Percentiles rank a stretch among this genome's conserved stretches.
Conservation (phyloP, 805 yeast genomes). For the Komagataella pastoris region DNA sequence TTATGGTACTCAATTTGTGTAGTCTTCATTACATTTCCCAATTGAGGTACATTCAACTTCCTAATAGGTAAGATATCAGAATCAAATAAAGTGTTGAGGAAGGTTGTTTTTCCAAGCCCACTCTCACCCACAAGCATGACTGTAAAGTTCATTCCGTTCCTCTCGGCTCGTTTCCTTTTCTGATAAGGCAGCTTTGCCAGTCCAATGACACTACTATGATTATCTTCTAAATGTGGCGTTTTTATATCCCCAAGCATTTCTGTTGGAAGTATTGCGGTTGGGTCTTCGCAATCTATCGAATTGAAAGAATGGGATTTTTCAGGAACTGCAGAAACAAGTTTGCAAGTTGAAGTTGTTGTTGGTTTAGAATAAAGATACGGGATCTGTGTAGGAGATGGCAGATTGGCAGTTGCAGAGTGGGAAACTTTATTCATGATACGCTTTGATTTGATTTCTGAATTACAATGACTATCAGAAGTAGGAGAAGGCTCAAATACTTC, state of each 20-base stretch:
- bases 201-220: background rate
- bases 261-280: background rate
- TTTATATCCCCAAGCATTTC: background rate
- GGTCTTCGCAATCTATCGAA: background rate
- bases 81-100: conserved; percentile 69
- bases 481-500: background rate
- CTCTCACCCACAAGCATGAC: conserved; percentile 78
- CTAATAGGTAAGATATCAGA: conserved; percentile 24
- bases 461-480: background rate
- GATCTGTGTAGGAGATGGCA: background rate
- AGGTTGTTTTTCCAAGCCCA: conserved; percentile 71
- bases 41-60: conserved; percentile 14
- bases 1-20: conserved; percentile 20
- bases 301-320: background rate
- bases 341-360: background rate
- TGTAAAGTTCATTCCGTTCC: conserved; percentile 61
- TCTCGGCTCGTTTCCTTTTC: background rate
- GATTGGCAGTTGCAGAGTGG: background rate
- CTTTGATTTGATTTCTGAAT: background rate
- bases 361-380: background rate
- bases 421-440: background rate
- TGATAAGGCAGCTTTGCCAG: background rate
- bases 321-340: background rate
- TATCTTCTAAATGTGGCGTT: background rate
- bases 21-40: conserved; percentile 11